Evolutionary conservation across 768 basidiomycete genomes (phyloP).

Genomic region (Brasilioporus rufonigricans): DNA sequence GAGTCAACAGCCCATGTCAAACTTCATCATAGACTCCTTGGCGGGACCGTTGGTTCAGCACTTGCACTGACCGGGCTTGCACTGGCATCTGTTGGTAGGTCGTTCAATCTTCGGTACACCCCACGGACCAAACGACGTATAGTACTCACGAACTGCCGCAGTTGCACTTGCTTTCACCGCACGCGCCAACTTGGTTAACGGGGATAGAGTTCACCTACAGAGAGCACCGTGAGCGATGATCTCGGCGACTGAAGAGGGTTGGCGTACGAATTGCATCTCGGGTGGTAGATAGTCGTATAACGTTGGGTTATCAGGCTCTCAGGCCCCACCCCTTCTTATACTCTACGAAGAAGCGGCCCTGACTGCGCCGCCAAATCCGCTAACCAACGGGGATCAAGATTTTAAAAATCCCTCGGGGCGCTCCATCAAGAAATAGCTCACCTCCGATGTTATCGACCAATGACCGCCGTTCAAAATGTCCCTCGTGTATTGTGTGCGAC

Average conservation of each 20-base stretch:
- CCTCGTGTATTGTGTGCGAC: no score
- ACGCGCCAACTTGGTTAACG: constrained; percentile 14
- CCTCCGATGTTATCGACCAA: not conserved
- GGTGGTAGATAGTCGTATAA: not conserved
- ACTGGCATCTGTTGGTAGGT: constrained; percentile 12
- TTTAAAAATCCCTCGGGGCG: constrained; percentile 5
- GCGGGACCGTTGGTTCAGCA: not conserved
- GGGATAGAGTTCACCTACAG: constrained; percentile 7
- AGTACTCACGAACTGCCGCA: constrained; percentile 9
- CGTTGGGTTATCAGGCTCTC: not conserved
- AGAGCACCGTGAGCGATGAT: not conserved
- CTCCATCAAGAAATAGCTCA: not conserved
- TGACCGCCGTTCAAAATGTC: no score
- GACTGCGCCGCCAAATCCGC: not conserved
- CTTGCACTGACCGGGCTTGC: not conserved
- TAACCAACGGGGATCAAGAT: not conserved
- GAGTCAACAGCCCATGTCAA: not conserved
- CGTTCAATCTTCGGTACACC: not conserved
- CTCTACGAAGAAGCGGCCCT: not conserved
- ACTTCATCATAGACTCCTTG: not conserved
- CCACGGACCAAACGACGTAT: not conserved
- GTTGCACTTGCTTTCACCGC: constrained; percentile 4
- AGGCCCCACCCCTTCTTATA: constrained; percentile 8
- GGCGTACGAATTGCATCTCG: constrained; percentile 18
- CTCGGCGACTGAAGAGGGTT: not conserved